Percentiles rank a stretch among this genome's conserved stretches.
phyloP scores from a whole-genome alignment of 2,329 filamentous ascomycete species.

The Ascocoryne sarcoides region DNA sequence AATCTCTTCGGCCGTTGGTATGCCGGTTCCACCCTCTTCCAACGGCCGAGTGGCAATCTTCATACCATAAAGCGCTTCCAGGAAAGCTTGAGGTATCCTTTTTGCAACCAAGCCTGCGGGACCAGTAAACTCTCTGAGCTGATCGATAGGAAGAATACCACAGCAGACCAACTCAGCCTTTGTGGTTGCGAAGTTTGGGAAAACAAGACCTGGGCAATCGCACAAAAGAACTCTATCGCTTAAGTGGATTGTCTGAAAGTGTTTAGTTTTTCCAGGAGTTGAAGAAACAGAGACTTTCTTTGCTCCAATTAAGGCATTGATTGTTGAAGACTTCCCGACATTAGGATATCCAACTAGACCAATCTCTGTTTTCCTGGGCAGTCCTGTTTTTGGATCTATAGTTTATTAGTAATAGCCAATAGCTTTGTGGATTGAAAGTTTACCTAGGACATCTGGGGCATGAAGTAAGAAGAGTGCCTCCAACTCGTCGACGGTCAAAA shows the following conservation, averaged over 20 bases:
- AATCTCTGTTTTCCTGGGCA: conserved; percentile 66
- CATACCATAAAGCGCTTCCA: conserved; percentile 92
- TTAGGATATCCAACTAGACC: conserved; percentile 97
- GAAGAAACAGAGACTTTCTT: conserved; percentile 98
- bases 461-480: conserved; percentile 81
- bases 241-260: conserved; percentile 96
- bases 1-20: conserved; percentile 76
- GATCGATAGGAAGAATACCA: conserved; percentile 91
- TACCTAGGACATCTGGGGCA: conserved; percentile 51
- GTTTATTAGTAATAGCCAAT: conserved; percentile 18
- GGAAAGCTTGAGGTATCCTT: conserved; percentile 76
- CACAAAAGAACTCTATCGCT: conserved; percentile 84
- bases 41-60: conserved; percentile 70
- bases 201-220: conserved; percentile 97
- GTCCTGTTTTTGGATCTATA: conserved; percentile 36
- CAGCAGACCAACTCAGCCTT: conserved; percentile 96
- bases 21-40: conserved; percentile 88
- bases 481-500: conserved; percentile 86
- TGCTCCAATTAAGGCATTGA: conserved; percentile 95
- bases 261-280: conserved; percentile 97
- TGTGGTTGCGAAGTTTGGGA: conserved; percentile 94
- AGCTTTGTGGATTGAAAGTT: conserved; percentile 17
- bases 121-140: conserved; percentile 85
- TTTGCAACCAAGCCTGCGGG: conserved; percentile 75
- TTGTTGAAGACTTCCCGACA: conserved; percentile 97